These are phyloP conservation scores for Penicillium sclerotiorum DNA, from an alignment of 2,329 filamentous ascomycete species.

Conservation along the genomic window DNA sequence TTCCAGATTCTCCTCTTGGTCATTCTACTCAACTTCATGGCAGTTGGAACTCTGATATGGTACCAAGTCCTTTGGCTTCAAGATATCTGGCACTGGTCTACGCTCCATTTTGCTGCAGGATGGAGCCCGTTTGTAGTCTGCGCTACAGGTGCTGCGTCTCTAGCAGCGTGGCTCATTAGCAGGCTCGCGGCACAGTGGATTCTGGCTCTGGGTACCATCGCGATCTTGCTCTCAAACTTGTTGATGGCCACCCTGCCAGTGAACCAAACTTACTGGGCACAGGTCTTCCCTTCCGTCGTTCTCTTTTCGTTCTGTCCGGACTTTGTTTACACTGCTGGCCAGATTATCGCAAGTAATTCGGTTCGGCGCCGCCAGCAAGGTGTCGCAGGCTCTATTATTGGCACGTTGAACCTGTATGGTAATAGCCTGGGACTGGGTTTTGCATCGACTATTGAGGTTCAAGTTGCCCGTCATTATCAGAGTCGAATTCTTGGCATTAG, in stretches of 20 bases:
- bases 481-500: slow-evolving; percentile 32
- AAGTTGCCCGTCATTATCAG: slow-evolving; percentile 21
- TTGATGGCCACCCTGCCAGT: slow-evolving; percentile 50
- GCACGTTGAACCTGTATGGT: slow-evolving; percentile 49
- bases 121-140: slow-evolving; percentile 49
- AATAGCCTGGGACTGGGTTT: slow-evolving; percentile 49
- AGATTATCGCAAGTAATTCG: slow-evolving; percentile 58
- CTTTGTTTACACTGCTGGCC: slow-evolving; percentile 54
- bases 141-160: slow-evolving; percentile 39
- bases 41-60: slow-evolving; percentile 52
- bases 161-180: slow-evolving; percentile 52
- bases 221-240: slow-evolving; percentile 33
- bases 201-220: slow-evolving; percentile 46
- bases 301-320: slow-evolving; percentile 49
- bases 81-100: slow-evolving; percentile 44
- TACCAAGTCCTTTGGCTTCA: slow-evolving; percentile 53
- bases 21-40: slow-evolving; percentile 52
- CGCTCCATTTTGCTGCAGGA: slow-evolving; percentile 44
- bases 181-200: slow-evolving; percentile 53
- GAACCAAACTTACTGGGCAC: slow-evolving; percentile 50
- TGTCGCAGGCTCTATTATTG: slow-evolving; percentile 54
- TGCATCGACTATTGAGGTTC: slow-evolving; percentile 44
- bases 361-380: slow-evolving; percentile 54
- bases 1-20: slow-evolving; percentile 49
- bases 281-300: slow-evolving; percentile 44